Conservation (phyloP, 2,329 filamentous ascomycete species). For the Aspergillus japonicus region DNA sequence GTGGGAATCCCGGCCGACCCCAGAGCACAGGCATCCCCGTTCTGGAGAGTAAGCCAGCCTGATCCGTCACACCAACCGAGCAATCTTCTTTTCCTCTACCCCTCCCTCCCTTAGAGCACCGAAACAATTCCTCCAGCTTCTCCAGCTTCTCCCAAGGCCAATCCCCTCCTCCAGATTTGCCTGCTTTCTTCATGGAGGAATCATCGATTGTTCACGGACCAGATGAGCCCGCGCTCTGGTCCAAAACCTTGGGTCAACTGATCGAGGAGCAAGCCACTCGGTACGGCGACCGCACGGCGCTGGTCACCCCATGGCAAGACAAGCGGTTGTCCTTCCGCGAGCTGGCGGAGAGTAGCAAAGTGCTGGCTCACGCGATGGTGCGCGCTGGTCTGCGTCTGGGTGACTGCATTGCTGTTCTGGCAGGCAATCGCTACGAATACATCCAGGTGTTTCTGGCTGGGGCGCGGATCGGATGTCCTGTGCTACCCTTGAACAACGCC, state of each 20-base stretch:
- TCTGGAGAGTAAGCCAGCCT: too few relatives aligned
- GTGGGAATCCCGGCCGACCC: too few relatives aligned
- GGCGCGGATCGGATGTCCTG: constrained; percentile 50
- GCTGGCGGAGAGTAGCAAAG: neutral
- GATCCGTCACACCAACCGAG: too few relatives aligned
- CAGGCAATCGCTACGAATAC: constrained; percentile 51
- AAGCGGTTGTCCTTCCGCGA: neutral
- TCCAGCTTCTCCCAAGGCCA: too few relatives aligned
- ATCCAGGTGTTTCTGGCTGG: constrained; percentile 66
- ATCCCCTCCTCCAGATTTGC: neutral
- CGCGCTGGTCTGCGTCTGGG: constrained; percentile 61
- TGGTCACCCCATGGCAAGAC: neutral
- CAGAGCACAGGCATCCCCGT: too few relatives aligned
- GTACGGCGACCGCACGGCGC: neutral
- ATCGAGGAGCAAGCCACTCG: neutral
- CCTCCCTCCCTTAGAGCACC: too few relatives aligned
- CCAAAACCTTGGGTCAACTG: neutral
- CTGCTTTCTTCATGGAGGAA: neutral
- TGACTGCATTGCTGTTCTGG: constrained; percentile 68
- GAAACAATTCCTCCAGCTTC: too few relatives aligned
- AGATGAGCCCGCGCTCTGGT: neutral
- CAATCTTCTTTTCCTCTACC: too few relatives aligned
- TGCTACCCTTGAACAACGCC: constrained; percentile 67
- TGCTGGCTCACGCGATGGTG: constrained; percentile 29
- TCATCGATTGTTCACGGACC: neutral